These are phyloP conservation scores for Gonium pectorale DNA, from an alignment of 139 green algal species.

Conservation along the genomic window DNA sequence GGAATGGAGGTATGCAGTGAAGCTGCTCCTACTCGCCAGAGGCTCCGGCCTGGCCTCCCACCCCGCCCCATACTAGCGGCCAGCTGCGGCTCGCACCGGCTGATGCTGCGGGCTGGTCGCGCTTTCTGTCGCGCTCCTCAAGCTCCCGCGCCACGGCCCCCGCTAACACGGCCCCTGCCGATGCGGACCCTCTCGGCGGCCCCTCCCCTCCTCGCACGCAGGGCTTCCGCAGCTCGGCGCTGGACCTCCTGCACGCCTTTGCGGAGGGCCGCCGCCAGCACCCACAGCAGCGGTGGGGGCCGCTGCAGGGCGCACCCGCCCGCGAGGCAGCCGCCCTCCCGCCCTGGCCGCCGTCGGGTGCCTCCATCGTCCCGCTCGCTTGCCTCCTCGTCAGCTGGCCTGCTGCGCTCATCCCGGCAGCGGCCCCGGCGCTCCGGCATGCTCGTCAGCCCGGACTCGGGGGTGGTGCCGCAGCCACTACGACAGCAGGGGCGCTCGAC, in stretches of 20 bases:
- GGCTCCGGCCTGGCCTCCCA: too few species aligned
- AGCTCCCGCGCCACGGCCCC: too few species aligned
- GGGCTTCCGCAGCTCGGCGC: not conserved
- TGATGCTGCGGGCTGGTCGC: too few species aligned
- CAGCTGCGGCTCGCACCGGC: too few species aligned
- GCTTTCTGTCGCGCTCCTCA: too few species aligned
- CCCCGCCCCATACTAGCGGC: too few species aligned
- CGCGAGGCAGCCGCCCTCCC: not conserved
- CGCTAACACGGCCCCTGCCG: too few species aligned
- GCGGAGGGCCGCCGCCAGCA: not conserved
- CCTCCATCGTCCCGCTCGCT: slow-evolving; percentile 2
- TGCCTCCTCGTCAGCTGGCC: slow-evolving; percentile 16
- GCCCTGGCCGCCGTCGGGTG: not conserved
- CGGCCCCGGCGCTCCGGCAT: too few species aligned
- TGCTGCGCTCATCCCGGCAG: not conserved
- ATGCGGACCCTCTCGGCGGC: too few species aligned
- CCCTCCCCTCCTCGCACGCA: not conserved
- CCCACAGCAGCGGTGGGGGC: not conserved
- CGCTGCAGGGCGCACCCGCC: not conserved
- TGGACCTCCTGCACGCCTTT: slow-evolving; percentile 5
- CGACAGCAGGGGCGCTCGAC: too few species aligned
- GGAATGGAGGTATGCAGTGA: too few species aligned
- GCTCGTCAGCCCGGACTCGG: not conserved
- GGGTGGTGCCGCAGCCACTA: not conserved
- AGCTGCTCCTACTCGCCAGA: too few species aligned